Percentiles rank a stretch among this genome's conserved stretches.
Evolutionary conservation across 805 yeast genomes (phyloP).

Genomic region (Candida xiaguanensis): DNA sequence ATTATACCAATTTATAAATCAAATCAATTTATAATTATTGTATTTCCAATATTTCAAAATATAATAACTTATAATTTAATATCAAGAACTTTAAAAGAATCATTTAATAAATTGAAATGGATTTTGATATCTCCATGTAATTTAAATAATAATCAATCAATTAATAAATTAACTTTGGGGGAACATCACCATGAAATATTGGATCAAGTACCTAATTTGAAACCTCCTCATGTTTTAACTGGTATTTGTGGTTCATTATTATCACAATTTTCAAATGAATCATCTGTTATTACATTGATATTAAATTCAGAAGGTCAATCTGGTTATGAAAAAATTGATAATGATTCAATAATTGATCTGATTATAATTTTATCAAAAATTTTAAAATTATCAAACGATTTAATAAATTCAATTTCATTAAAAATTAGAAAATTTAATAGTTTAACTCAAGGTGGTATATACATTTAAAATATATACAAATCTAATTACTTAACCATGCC

Average conservation of each 20-base stretch:
- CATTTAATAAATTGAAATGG: slow-evolving; percentile 17
- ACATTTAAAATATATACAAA: slow-evolving; percentile 1
- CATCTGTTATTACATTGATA: slow-evolving; percentile 18
- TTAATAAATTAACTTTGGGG: slow-evolving; percentile 18
- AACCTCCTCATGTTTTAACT: slow-evolving; percentile 61
- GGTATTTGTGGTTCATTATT: slow-evolving; percentile 51
- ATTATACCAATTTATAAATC: slow-evolving; percentile 20
- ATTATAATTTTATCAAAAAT: slow-evolving; percentile 15
- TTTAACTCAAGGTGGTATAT: slow-evolving; percentile 28
- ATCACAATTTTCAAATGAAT: slow-evolving; percentile 18
- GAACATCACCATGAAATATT: background rate
- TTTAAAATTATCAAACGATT: slow-evolving; percentile 7
- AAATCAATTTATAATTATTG: slow-evolving; percentile 15
- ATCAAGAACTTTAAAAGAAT: slow-evolving; percentile 19
- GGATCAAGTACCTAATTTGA: slow-evolving; percentile 25
- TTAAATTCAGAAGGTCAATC: slow-evolving; percentile 61
- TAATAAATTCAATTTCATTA: slow-evolving; percentile 15
- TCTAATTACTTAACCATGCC: no score
- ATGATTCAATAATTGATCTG: slow-evolving; percentile 39
- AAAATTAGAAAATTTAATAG: slow-evolving; percentile 21
- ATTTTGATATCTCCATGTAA: slow-evolving; percentile 34
- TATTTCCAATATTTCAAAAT: slow-evolving; percentile 36
- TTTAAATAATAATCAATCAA: slow-evolving; percentile 26
- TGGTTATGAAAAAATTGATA: slow-evolving; percentile 53
- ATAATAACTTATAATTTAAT: slow-evolving; percentile 29